Base-by-base conservation (phyloP, 176 grass and related monocot species). In the Carex scoparia region DNA sequence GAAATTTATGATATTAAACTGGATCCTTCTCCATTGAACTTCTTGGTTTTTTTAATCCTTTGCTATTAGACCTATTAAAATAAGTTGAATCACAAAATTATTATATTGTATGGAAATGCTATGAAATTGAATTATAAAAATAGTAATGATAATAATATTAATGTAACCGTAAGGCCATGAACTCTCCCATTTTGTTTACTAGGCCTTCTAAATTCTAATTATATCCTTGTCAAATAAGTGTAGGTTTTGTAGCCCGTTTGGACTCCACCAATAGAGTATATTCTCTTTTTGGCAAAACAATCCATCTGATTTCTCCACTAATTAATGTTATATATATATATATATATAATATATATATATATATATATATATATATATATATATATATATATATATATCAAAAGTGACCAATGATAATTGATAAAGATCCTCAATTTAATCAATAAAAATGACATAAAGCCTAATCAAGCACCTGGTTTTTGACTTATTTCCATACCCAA, bases 401-500 rank as follows among this genome's bases (percentile, higher is more conserved):
- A 53, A 53, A 75, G 71, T 75, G 44, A 9, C 71, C 71, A 75
- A 75, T 75, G 71, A 75, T 30, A 75, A 75, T 53, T 75, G 71
- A 75, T 30, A 75, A 28, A 53, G 46, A 44, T 75, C 23, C 1
- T 75, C 10, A 75, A 75, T 75, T 51, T 53, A 49, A 51, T 75
- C 5, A n/a, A 51, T n/a, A 75, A 51, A 0, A 70, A 70, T n/a
- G 59, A 64, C 18, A 51, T 44, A 18, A 82, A 82, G 65, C n/a
- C 58, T 65, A 64, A 82, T 66, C n/a, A 82, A 51, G 42, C 58
- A 82, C 79, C 61, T 66, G n/a, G 37, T 82, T 64, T 82, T 46
- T 82, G 37, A 64, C 55, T 82, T 80, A 44, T 82, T 19, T 51
- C 46, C 40, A 15, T 82, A 65, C 6, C 6, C 80, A 46, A 65